A percentile compares a stretch with the other conserved stretches of the same genome.
phyloP scores from a whole-genome alignment of 371 early-diverging fungal species.

The Rhizopus stolonifer region DNA sequence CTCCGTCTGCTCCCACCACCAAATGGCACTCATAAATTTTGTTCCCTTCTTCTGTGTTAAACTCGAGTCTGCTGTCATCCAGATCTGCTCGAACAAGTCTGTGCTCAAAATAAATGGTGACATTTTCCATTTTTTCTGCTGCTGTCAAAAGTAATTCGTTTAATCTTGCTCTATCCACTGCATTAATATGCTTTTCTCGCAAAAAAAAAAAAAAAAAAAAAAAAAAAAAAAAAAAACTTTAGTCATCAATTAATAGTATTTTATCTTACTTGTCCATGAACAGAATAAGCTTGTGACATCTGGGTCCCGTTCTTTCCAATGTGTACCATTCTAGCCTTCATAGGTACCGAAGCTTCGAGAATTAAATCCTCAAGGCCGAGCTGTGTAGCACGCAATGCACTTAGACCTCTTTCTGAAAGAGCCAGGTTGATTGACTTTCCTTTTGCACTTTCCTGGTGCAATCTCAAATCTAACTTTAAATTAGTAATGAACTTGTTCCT shows the following conservation, averaged over 20 bases:
- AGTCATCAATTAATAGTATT: not conserved
- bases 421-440: constrained; percentile 94
- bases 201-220: not conserved
- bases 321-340: constrained; percentile 95
- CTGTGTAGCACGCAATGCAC: constrained; percentile 75
- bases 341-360: constrained; percentile 77
- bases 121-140: constrained; percentile 63
- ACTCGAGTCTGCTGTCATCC: constrained; percentile 50
- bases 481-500: not conserved
- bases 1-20: constrained; percentile 96
- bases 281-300: constrained; percentile 83
- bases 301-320: constrained; percentile 62
- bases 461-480: constrained; percentile 58
- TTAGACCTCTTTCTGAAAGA: constrained; percentile 85
- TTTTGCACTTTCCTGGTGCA: constrained; percentile 53
- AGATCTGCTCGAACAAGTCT: constrained; percentile 61
- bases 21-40: constrained; percentile 60
- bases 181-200: constrained; percentile 81
- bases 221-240: too few relatives aligned
- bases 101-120: constrained; percentile 70
- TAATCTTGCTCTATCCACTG: constrained; percentile 83
- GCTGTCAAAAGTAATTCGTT: constrained; percentile 78
- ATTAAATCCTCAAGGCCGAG: constrained; percentile 66
- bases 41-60: constrained; percentile 29
- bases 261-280: constrained; percentile 73